Evolutionary conservation across 1,284 basidiomycete genomes (phyloP).

Genomic region (Rhodotorula mucilaginosa): DNA sequence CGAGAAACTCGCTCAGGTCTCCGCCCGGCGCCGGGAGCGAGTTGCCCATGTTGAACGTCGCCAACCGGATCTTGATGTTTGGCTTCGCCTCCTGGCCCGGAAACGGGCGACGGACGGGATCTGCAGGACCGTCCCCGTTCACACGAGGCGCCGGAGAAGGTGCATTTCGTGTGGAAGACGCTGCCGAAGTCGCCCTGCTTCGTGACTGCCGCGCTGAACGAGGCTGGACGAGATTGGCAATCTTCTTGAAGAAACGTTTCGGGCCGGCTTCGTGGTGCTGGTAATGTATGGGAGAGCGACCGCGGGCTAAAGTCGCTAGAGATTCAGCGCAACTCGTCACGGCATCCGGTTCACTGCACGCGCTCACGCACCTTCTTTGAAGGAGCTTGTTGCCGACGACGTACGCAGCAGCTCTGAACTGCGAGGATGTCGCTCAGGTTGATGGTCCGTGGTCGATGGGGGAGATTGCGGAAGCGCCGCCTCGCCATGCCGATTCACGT

Average conservation of each 20-base stretch:
- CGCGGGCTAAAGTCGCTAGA: background rate
- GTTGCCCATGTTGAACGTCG: slow-evolving; percentile 44
- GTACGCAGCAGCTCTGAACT: background rate
- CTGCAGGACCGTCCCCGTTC: background rate
- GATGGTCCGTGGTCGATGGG: background rate
- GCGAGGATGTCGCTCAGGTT: background rate
- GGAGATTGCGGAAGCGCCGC: no score
- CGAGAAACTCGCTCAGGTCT: slow-evolving; percentile 43
- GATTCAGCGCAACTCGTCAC: no score
- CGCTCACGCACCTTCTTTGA: background rate
- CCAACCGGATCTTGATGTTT: slow-evolving; percentile 35
- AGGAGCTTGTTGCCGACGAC: background rate
- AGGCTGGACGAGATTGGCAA: slow-evolving; percentile 15
- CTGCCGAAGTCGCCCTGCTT: background rate
- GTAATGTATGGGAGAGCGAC: slow-evolving; percentile 8
- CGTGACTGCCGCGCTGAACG: background rate
- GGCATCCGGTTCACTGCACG: background rate
- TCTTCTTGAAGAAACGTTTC: slow-evolving; percentile 1
- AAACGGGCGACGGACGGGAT: background rate
- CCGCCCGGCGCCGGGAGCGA: slow-evolving; percentile 35
- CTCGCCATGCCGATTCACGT: no score
- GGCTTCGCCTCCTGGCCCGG: background rate
- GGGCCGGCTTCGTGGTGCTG: slow-evolving; percentile 22
- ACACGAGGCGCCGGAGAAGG: slow-evolving; percentile 5
- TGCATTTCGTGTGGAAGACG: background rate